A percentile compares a stretch with the other conserved stretches of the same genome.
These are phyloP conservation scores for Solanum okadae DNA, from an alignment of 257 asterid genomes.

Conservation along the genomic window DNA sequence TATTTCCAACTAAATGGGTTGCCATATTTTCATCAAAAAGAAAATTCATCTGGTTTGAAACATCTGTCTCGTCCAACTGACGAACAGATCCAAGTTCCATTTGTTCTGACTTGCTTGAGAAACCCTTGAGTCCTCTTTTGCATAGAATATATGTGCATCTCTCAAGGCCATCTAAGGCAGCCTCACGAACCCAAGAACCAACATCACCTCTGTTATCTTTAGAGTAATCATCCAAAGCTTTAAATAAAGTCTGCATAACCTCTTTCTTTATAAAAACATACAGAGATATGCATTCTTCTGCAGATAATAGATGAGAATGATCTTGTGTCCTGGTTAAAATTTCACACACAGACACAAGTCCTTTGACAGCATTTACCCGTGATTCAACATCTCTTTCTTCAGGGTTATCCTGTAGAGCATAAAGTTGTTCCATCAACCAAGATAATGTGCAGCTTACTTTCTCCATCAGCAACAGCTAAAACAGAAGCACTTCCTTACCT, in stretches of 20 bases:
- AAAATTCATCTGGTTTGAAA: conserved; percentile 12
- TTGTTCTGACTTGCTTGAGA: conserved; percentile 11
- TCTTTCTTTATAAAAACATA: conserved; percentile 49
- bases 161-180: conserved; percentile 91
- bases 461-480: neutral
- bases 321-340: conserved; percentile 44
- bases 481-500: conserved; percentile 41
- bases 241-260: conserved; percentile 71
- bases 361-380: conserved; percentile 85
- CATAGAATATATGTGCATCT: conserved; percentile 81
- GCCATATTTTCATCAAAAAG: conserved; percentile 59
- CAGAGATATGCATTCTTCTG: conserved; percentile 42
- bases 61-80: conserved; percentile 19
- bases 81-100: conserved; percentile 9
- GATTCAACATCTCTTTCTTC: conserved; percentile 93
- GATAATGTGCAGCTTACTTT: neutral
- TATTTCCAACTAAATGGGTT: conserved; percentile 49
- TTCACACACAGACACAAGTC: conserved; percentile 71
- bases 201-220: conserved; percentile 95
- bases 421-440: neutral
- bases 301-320: conserved; percentile 28
- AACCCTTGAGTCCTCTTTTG: conserved; percentile 29
- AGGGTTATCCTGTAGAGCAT: conserved; percentile 59
- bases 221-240: conserved; percentile 90
- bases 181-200: conserved; percentile 99